These are phyloP conservation scores for Chaetomium cochliodes DNA, from an alignment of 495 filamentous ascomycete genomes.

Conservation along the genomic window DNA sequence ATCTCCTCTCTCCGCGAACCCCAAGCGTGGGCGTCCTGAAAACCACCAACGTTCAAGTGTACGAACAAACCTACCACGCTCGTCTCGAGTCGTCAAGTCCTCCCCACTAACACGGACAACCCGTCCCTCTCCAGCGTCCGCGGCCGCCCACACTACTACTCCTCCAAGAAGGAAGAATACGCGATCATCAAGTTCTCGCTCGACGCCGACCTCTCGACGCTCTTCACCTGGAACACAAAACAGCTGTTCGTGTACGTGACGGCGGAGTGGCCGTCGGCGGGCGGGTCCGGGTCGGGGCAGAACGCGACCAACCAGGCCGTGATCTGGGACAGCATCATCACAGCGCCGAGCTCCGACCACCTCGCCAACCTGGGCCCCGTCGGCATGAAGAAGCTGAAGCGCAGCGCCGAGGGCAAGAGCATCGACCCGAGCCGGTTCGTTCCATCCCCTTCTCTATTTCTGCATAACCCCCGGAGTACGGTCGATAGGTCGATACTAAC, in stretches of 20 bases:
- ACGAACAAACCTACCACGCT: constrained; percentile 34
- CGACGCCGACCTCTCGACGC: constrained; percentile 75
- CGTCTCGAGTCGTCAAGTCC: not conserved
- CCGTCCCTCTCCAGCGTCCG: constrained; percentile 58
- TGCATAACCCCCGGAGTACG: not conserved
- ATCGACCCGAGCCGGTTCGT: constrained; percentile 52
- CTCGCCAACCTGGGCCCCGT: constrained; percentile 52
- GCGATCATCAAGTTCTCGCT: constrained; percentile 91
- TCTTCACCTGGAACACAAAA: constrained; percentile 99
- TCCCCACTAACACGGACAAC: constrained; percentile 7
- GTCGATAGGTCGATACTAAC: not conserved
- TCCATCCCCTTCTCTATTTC: constrained; percentile 7
- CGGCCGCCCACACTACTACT: constrained; percentile 92
- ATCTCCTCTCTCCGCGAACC: constrained; percentile 66
- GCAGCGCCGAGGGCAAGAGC: constrained; percentile 50
- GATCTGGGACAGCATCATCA: constrained; percentile 94
- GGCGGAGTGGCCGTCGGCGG: constrained; percentile 70
- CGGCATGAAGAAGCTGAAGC: constrained; percentile 52
- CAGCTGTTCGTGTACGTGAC: constrained; percentile 95
- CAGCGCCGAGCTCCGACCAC: constrained; percentile 60
- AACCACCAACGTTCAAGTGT: constrained; percentile 84
- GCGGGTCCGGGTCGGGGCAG: constrained; percentile 22
- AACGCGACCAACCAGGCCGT: constrained; percentile 67
- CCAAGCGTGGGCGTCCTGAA: constrained; percentile 63
- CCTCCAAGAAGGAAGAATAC: constrained; percentile 87